Base-by-base conservation (phyloP, 2,329 filamentous ascomycete species). In the Lasiodiplodia citricola region DNA sequence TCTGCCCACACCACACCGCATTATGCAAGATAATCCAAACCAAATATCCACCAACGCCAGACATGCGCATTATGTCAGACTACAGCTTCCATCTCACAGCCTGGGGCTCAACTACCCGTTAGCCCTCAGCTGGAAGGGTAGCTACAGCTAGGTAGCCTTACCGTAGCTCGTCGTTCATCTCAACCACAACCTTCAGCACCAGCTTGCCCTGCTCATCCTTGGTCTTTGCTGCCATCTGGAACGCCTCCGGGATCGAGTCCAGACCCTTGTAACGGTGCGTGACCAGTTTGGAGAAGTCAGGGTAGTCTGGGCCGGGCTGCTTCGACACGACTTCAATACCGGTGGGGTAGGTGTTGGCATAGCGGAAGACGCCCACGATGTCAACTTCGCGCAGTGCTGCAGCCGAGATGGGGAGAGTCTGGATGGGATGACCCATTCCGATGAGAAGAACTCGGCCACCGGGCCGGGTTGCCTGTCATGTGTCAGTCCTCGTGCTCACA, bases 371-470 rank as follows among this genome's bases (percentile, higher is more conserved):
- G 41, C 91, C 91, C n/a, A 93, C 80, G 38, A 94, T 90, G 75
- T 94, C 91, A 54, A 94, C 89, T 80, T 94, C 92, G 47, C 91
- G 87, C 35, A 93, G 82, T 50, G 91, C 90, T 3, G 91, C 91
- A 5, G 90, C 89, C 8, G 89, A 91, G 56, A 94, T 82, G 1
- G 91, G 91, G 1, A 94, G 83, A 0, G 90, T 93, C 77, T 93
- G 91, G 65, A 93, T 87, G 0, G 91, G 91, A 5, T 87, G 91
- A 47, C 92, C 92, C 91, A 94, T 94, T 66, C 91, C 92, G 28
- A 94, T 91, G 77, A 94, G 89, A 77, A 94, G 86, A 60, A 93
- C 84, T 73, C 90, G 90, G 21, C 91, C 91, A 31, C 91, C 92
- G 0, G 91, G 85, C 69, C 85, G 85, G 11, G 91, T 90, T 3